Base-by-base conservation (phyloP, 345 rosid genomes). In the Populus ilicifolia region DNA sequence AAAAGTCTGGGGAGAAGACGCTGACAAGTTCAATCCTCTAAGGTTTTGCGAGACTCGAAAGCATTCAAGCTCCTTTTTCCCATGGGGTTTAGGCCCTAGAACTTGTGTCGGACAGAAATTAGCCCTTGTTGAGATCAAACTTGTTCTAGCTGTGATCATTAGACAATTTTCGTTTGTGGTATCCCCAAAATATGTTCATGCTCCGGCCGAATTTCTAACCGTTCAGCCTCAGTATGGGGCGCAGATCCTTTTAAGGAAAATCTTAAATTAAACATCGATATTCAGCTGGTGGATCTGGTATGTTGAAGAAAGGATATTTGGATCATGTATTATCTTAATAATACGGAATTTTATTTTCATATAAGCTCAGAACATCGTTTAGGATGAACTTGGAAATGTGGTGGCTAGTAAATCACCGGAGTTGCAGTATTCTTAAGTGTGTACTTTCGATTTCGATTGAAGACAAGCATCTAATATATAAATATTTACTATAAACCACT, bases 151-250 rank as follows among this genome's bases (percentile, higher is more conserved):
- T 3, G 81, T 82, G 85, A 85, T 92, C 78, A 78, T 92, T 77
- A 73, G 69, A 78, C 83, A 71, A 20, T 92, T 80, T 69, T 77
- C 84, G 11, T 86, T 91, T 69, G 82, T 52, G 33, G 50, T 90
- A 73, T 85, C 98, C 11, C 88, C 92, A 1, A 86, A 88, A 10
- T 94, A 92, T 68, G 88, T 83, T 65, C 98, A 94, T 79, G 91
- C 97, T 39, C 98, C 98, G 1, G 77, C 85, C 81, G 70, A 80
- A 71, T 36, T 82, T 46, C 78, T 90, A 56, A 87, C 83, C 65
- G 50, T 85, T 84, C 90, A 86, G 79, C 98, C 98, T 36, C 94
- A 90, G 75, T 39, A 87, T 33, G 98, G 97, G 72, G 88, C 93
- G 25, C 96, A 87, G 39, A 82, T 94, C 39, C 82, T 94, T 10